phyloP scores from a whole-genome alignment of 148 eudicot genomes.

The Rhododendron griersonianum region DNA sequence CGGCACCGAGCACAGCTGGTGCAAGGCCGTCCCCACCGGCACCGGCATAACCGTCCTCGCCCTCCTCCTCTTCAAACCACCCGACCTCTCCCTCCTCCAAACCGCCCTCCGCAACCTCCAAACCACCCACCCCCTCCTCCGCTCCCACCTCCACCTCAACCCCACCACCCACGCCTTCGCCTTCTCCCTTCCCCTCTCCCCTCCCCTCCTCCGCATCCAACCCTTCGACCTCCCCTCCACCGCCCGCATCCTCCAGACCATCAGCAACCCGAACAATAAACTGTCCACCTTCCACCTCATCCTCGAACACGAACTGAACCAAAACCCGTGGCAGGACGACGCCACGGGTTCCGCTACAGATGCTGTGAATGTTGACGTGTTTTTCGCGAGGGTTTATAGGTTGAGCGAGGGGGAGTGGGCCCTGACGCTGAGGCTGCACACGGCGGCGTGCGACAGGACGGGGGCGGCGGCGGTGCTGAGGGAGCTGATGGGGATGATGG shows the following conservation, averaged over 20 bases:
- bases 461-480: slow-evolving; percentile 46
- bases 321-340: slow-evolving; percentile 40
- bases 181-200: slow-evolving; percentile 29
- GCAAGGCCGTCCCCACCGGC: slow-evolving; percentile 72
- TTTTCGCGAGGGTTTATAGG: slow-evolving; percentile 45
- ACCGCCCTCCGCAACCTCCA: slow-evolving; percentile 57
- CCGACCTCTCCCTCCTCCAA: slow-evolving; percentile 36
- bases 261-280: neutral
- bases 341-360: neutral
- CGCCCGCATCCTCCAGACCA: slow-evolving; percentile 21
- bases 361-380: slow-evolving; percentile 27
- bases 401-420: slow-evolving; percentile 36
- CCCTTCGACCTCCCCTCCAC: slow-evolving; percentile 36
- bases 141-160: slow-evolving; percentile 43
- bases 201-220: slow-evolving; percentile 28
- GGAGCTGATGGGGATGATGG: slow-evolving; percentile 43
- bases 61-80: slow-evolving; percentile 45
- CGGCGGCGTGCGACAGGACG: slow-evolving; percentile 70
- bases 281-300: slow-evolving; percentile 41
- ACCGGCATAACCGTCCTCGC: slow-evolving; percentile 68
- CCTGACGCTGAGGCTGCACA: slow-evolving; percentile 54
- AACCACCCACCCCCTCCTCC: slow-evolving; percentile 62
- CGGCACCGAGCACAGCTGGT: slow-evolving; percentile 81
- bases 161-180: slow-evolving; percentile 31
- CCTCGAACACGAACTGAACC: slow-evolving; percentile 63